phyloP scores from a whole-genome alignment of 2,329 filamentous ascomycete genomes.

The Pseudogymnoascus sp. region DNA sequence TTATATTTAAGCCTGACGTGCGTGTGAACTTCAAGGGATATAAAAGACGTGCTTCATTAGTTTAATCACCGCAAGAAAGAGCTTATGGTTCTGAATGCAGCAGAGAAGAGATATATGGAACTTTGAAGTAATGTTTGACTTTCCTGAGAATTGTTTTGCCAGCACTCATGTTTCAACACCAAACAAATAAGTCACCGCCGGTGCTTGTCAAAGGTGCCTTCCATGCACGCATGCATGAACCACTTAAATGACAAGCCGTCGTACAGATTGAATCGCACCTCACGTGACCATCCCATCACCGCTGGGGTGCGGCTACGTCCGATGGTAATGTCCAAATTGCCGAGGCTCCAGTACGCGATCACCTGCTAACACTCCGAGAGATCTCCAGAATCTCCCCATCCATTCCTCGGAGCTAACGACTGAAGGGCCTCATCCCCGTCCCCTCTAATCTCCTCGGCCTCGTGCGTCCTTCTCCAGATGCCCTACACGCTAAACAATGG shows the following conservation, averaged over 20 bases:
- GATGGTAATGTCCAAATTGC: slow-evolving; percentile 3
- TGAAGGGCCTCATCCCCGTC: slow-evolving; percentile 7
- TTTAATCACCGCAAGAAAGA: neutral
- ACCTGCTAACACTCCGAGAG: slow-evolving; percentile 5
- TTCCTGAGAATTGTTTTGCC: neutral
- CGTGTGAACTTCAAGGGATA: neutral
- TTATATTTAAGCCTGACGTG: neutral
- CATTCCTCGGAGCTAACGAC: slow-evolving; percentile 1
- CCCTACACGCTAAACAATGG: slow-evolving; percentile 18
- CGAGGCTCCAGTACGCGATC: slow-evolving; percentile 3
- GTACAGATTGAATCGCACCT: neutral
- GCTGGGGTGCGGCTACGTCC: neutral
- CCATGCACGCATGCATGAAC: neutral
- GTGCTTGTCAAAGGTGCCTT: neutral
- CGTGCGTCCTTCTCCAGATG: slow-evolving; percentile 9
- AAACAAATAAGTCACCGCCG: neutral
- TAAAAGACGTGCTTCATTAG: neutral
- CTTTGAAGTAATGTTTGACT: neutral
- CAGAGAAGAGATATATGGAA: neutral
- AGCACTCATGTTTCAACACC: neutral
- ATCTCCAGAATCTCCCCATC: neutral
- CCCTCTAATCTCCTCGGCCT: slow-evolving; percentile 11
- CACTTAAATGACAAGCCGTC: neutral
- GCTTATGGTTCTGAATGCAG: neutral
- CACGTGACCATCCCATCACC: neutral